Base-by-base conservation (phyloP, 2,329 filamentous ascomycete genomes). In the Aschersonia sp. region DNA sequence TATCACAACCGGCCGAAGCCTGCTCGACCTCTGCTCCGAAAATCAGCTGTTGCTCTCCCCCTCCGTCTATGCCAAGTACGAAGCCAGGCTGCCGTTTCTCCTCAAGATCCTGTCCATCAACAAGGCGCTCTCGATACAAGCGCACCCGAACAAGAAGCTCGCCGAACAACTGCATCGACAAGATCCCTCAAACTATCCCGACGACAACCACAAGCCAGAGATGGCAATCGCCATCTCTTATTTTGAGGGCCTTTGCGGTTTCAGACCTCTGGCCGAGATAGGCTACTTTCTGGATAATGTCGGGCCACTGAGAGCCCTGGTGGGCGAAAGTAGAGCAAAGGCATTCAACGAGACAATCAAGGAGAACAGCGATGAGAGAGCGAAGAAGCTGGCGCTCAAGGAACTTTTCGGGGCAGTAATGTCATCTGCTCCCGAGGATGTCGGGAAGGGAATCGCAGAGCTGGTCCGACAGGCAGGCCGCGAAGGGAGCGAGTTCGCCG, bases 191-290 rank as follows among this genome's bases (percentile, higher is more conserved):
- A 94, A 98, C 71, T 98, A 98, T 62, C 92, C 90, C 49, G 88
- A 98, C 72, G 90, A 97, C 71, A 98, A 98, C 70, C 92, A 98
- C 74, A 98, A 98, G 70, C 92, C 92, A 35, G 92, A 98, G 68
- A 98, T 98, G 92, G 89, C 92, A 52, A 95, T 98, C 64, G 92
- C 92, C 52, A 83, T 98, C 58, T 97, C 92, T 1, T 83, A 87
- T 0, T 98, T 98, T 55, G 90, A 97, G 62, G 92, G 92, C 1
- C 77, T 98, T 35, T 98, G 92, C 59, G 92, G 92, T 35, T 98
- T 98, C 72, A 79, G 92, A 8, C 92, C 92, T 0, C 71, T 96
- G 29, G 72, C 69, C 5, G 89, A 98, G 67, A 92, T 97, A 52
- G 73, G 80, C 0, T 86, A 94, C 63, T 97, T 97, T 64, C 72